phyloP scores from a whole-genome alignment of 352 stramenopile genomes.

The Globisporangium solare region DNA sequence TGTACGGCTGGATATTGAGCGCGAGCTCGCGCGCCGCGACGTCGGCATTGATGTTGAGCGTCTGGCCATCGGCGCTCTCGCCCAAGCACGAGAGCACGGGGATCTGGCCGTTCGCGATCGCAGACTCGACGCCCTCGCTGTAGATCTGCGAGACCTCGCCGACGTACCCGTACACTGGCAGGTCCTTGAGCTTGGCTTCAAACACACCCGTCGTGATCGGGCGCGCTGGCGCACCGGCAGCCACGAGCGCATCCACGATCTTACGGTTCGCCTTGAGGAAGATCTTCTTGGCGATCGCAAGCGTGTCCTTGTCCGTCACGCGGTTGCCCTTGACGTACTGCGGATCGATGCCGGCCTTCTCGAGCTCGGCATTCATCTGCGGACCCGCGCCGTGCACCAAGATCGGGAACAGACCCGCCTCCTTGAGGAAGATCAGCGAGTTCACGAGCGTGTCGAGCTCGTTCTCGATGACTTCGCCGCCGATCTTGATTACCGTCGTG shows the following conservation, averaged over 20 bases:
- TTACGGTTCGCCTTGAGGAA: slow-evolving; percentile 82
- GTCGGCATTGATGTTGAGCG: slow-evolving; percentile 89
- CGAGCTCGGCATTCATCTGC: slow-evolving; percentile 88
- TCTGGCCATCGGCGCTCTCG: slow-evolving; percentile 65
- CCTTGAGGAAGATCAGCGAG: slow-evolving; percentile 79
- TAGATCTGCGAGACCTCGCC: slow-evolving; percentile 80
- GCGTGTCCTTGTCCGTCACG: slow-evolving; percentile 83
- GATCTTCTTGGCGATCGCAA: slow-evolving; percentile 83
- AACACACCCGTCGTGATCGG: slow-evolving; percentile 87
- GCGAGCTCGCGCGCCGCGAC: slow-evolving; percentile 77
- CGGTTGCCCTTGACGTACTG: slow-evolving; percentile 86
- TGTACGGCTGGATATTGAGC: slow-evolving; percentile 77
- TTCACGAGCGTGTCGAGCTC: slow-evolving; percentile 83
- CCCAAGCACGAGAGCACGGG: slow-evolving; percentile 84
- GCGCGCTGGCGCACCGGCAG: slow-evolving; percentile 55
- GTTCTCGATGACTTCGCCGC: slow-evolving; percentile 85
- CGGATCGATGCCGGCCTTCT: slow-evolving; percentile 72
- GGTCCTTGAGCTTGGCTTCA: slow-evolving; percentile 73
- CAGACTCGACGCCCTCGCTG: slow-evolving; percentile 56
- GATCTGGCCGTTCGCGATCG: slow-evolving; percentile 68
- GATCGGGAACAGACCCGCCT: slow-evolving; percentile 81
- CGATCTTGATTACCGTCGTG: slow-evolving; percentile 88
- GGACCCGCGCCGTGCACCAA: slow-evolving; percentile 85
- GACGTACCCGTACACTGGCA: slow-evolving; percentile 82
- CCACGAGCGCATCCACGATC: slow-evolving; percentile 70